Evolutionary conservation across 2,329 filamentous ascomycete genomes (phyloP).

Genomic region (Epichloe hybrida): DNA sequence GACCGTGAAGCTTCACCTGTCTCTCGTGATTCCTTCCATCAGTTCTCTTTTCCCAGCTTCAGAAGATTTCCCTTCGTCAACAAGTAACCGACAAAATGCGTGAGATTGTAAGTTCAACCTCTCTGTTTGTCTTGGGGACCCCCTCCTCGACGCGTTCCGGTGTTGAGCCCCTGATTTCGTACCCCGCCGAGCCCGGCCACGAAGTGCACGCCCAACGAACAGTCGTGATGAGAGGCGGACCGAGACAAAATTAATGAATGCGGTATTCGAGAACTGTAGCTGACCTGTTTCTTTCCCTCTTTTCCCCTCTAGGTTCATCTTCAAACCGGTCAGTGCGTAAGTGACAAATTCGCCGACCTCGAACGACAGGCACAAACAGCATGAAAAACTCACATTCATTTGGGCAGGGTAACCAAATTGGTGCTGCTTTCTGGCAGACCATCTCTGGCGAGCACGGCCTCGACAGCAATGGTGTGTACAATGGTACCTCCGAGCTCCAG

Average conservation of each 20-base stretch:
- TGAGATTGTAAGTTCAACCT: slow-evolving; percentile 49
- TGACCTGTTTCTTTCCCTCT: slow-evolving; percentile 44
- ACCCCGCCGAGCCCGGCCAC: slow-evolving; percentile 18
- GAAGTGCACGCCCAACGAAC: not conserved
- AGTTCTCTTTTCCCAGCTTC: slow-evolving; percentile 6
- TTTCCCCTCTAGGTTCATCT: slow-evolving; percentile 81
- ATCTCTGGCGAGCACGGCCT: slow-evolving; percentile 91
- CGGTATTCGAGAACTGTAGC: slow-evolving; percentile 19
- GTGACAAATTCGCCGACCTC: slow-evolving; percentile 15
- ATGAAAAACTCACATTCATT: slow-evolving; percentile 22
- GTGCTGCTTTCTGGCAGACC: slow-evolving; percentile 97
- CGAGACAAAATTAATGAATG: not conserved
- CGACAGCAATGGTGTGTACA: slow-evolving; percentile 97
- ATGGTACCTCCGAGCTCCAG: slow-evolving; percentile 95
- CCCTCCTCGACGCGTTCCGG: slow-evolving; percentile 27
- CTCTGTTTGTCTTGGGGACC: slow-evolving; percentile 6
- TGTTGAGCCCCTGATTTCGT: slow-evolving; percentile 22
- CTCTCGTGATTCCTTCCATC: slow-evolving; percentile 15
- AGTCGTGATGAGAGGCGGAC: not conserved
- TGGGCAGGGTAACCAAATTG: slow-evolving; percentile 95
- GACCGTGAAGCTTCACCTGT: slow-evolving; percentile 22
- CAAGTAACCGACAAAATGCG: slow-evolving; percentile 39
- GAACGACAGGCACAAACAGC: not conserved
- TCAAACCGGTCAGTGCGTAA: slow-evolving; percentile 98
- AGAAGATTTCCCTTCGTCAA: slow-evolving; percentile 11